Conservation (phyloP, 768 basidiomycete species). For the Boletus reticulatus region DNA sequence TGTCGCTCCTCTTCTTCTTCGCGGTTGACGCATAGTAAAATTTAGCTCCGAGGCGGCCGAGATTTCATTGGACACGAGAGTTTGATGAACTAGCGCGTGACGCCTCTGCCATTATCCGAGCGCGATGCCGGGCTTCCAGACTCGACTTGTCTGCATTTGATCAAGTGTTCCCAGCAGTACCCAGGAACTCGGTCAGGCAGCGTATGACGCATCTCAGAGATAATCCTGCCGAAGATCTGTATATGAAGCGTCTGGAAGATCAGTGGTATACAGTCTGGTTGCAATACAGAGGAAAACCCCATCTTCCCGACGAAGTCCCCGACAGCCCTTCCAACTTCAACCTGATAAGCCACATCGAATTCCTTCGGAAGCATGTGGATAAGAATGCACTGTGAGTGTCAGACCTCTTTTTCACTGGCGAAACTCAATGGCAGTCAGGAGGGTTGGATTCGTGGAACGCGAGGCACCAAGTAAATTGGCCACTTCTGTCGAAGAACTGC, state of each 20-base stretch:
- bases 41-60: conserved; percentile 46
- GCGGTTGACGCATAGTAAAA: conserved; percentile 2
- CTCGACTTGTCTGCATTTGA: conserved; percentile 73
- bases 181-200: conserved; percentile 68
- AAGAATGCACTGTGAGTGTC: conserved; percentile 79
- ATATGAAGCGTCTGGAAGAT: conserved; percentile 76
- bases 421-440: conserved; percentile 38
- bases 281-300: conserved; percentile 61
- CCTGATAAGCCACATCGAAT: conserved; percentile 76
- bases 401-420: background rate
- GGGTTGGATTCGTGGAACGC: conserved; percentile 58
- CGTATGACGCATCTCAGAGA: conserved; percentile 61
- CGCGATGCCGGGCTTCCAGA: conserved; percentile 64
- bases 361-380: conserved; percentile 77
- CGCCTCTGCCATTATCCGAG: conserved; percentile 76
- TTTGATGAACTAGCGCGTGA: conserved; percentile 90
- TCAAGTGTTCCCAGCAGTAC: conserved; percentile 78
- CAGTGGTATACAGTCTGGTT: conserved; percentile 80
- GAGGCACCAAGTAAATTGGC: conserved; percentile 41
- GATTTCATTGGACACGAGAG: conserved; percentile 83
- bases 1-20: background rate
- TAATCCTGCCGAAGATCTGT: conserved; percentile 65
- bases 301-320: conserved; percentile 71
- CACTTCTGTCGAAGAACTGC: conserved; percentile 42
- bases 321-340: conserved; percentile 71